phyloP scores from a whole-genome alignment of 352 stramenopile species.

The Globisporangium canariense region DNA sequence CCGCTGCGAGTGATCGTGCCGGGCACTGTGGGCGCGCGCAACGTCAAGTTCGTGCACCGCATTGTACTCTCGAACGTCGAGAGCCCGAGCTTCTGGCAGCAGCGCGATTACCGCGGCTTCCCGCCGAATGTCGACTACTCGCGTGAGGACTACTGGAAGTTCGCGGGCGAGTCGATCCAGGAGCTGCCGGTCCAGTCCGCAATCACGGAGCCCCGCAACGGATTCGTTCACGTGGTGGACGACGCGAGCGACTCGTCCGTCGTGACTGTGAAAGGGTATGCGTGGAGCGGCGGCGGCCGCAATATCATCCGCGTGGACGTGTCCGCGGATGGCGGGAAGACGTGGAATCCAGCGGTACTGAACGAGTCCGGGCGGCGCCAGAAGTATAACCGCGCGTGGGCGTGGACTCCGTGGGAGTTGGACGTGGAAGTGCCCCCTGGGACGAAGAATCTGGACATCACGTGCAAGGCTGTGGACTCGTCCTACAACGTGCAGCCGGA shows the following conservation, averaged over 20 bases:
- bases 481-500: conserved; percentile 98
- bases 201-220: conserved; percentile 85
- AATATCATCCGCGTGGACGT: conserved; percentile 97
- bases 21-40: conserved; percentile 92
- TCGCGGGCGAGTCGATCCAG: conserved; percentile 87
- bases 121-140: conserved; percentile 85
- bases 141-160: conserved; percentile 80
- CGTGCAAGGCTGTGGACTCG: conserved; percentile 93
- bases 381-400: conserved; percentile 90
- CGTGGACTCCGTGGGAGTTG: conserved; percentile 95
- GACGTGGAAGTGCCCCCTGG: conserved; percentile 86
- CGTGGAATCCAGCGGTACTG: conserved; percentile 90
- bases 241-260: conserved; percentile 60
- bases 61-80: conserved; percentile 85
- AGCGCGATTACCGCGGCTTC: conserved; percentile 91
- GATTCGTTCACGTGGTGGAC: conserved; percentile 37
- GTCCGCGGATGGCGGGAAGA: conserved; percentile 91
- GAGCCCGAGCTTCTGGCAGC: conserved; percentile 90
- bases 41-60: conserved; percentile 96
- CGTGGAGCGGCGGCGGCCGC: conserved; percentile 92
- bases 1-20: conserved; percentile 96
- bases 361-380: conserved; percentile 81
- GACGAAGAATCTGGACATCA: conserved; percentile 82
- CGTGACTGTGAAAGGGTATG: conserved; percentile 92
- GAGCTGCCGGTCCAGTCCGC: conserved; percentile 89